Conservation (phyloP, 2,329 filamentous ascomycete species). For the Nothophoma quercina region DNA sequence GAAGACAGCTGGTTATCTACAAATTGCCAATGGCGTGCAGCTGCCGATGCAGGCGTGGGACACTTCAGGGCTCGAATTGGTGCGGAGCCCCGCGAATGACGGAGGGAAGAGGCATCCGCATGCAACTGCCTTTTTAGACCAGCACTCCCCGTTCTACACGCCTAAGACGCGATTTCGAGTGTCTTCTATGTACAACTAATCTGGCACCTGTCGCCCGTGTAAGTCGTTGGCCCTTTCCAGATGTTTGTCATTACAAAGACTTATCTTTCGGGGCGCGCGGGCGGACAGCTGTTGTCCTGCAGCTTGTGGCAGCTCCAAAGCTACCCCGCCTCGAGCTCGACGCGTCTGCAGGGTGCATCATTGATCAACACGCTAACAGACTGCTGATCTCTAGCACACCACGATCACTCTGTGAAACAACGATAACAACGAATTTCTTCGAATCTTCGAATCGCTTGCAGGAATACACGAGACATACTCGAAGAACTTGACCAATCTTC, state of each 20-base stretch:
- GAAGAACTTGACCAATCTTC: background rate
- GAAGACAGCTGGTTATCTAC: slow-evolving; percentile 33
- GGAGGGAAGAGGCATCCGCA: slow-evolving; percentile 27
- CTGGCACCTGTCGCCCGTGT: background rate
- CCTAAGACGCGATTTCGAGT: slow-evolving; percentile 9
- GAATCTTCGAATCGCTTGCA: background rate
- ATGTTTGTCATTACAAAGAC: background rate
- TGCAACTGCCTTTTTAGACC: slow-evolving; percentile 35
- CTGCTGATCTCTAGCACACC: background rate
- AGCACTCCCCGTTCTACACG: slow-evolving; percentile 21
- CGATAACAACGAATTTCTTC: background rate
- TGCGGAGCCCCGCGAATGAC: slow-evolving; percentile 36
- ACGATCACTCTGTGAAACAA: background rate
- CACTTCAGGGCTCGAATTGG: slow-evolving; percentile 14
- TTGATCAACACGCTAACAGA: slow-evolving; percentile 14
- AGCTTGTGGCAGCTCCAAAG: background rate
- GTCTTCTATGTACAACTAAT: slow-evolving; percentile 6
- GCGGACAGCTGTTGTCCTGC: background rate
- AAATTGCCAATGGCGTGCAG: slow-evolving; percentile 18
- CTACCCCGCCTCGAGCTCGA: slow-evolving; percentile 16
- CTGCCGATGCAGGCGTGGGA: slow-evolving; percentile 13
- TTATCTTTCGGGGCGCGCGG: slow-evolving; percentile 3
- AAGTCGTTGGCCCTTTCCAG: slow-evolving; percentile 3
- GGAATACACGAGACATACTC: background rate
- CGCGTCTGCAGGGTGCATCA: slow-evolving; percentile 13